Evolutionary conservation across 73 alveolate genomes (phyloP).

Genomic region (Blepharisma japonicum): DNA sequence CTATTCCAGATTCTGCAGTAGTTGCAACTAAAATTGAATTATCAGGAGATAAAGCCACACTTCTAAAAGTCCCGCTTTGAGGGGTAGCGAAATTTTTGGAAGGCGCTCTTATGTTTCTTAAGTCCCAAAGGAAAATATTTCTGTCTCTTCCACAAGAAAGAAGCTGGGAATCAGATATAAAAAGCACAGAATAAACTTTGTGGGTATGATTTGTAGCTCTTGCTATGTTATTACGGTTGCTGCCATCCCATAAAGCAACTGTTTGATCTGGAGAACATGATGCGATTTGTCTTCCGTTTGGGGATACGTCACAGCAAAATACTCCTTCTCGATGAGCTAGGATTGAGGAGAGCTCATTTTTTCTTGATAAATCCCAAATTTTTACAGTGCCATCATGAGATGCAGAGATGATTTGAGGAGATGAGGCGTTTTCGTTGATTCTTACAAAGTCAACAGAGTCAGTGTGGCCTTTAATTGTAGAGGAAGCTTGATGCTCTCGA

Average conservation of each 20-base stretch:
- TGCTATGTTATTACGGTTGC: not conserved
- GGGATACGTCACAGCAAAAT: slow-evolving; percentile 85
- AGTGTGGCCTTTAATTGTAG: slow-evolving; percentile 19
- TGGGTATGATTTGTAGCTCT: slow-evolving; percentile 8
- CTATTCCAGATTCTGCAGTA: slow-evolving; percentile 8
- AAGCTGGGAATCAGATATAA: not conserved
- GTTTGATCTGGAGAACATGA: slow-evolving; percentile 27
- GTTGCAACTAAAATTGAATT: not conserved
- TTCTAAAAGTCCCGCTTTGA: slow-evolving; percentile 13
- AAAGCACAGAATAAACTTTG: slow-evolving; percentile 11
- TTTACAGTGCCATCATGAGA: slow-evolving; percentile 90
- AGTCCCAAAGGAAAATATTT: slow-evolving; percentile 6
- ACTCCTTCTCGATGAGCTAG: slow-evolving; percentile 96
- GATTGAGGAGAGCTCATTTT: slow-evolving; percentile 88
- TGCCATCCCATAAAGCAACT: not conserved
- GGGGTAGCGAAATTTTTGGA: not conserved
- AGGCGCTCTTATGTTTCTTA: slow-evolving; percentile 1
- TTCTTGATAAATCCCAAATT: slow-evolving; percentile 97
- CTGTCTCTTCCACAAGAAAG: slow-evolving; percentile 29
- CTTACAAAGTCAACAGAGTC: slow-evolving; percentile 18
- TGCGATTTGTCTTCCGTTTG: slow-evolving; percentile 70
- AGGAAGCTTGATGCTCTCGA: not conserved
- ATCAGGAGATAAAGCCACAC: not conserved
- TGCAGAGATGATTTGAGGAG: slow-evolving; percentile 62
- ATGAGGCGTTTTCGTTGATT: not conserved